Base-by-base conservation (phyloP, 2,329 filamentous ascomycete genomes). In the Neopestalotiopsis rosae region DNA sequence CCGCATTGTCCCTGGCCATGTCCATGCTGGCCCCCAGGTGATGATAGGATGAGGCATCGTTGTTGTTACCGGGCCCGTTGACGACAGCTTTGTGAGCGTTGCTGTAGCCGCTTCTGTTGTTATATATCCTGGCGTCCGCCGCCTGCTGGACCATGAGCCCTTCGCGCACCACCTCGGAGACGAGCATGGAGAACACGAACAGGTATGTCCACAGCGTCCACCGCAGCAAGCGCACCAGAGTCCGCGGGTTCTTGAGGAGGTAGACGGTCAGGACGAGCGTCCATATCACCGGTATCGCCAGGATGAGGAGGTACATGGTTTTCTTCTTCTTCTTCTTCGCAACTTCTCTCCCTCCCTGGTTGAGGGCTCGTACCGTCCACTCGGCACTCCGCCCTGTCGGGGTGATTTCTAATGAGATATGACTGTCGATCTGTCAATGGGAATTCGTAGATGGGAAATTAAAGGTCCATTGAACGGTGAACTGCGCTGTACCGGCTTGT, bases 131-230 rank as follows among this genome's bases (percentile, higher is more conserved):
- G 45, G 6, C 45, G 45, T 52, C 45, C 5, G 6, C 45, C 17
- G 45, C 45, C 5, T 14, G 14, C 57, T 72, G 68, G 65, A 71
- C 69, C 32, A 66, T 14, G 30, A 76, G 69, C 17, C 75, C 75
- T 32, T 74, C 70, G 61, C 68, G 70, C 5, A 74, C 63, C 13
- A 74, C 73, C 63, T 72, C 69, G 61, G 70, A 65, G 2, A 63
- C 42, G 45, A 74, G 58, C 52, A 76, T 42, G 38, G 75, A 72
- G 67, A 75, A 69, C 20, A 71, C 14, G n/a, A 73, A 30, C 13
- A 77, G 70, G 66, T 72, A 76, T 34, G 74, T 59, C 5, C 68
- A 70, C 1, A 49, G 56, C 1, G 72, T 71, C 75, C 72, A 76
- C 45, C 75, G 75, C 17, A 73, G 45, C 10, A 74, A 63, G 7